Conservation (phyloP, 140 eudicot genomes). For the Flaveria floridana region DNA sequence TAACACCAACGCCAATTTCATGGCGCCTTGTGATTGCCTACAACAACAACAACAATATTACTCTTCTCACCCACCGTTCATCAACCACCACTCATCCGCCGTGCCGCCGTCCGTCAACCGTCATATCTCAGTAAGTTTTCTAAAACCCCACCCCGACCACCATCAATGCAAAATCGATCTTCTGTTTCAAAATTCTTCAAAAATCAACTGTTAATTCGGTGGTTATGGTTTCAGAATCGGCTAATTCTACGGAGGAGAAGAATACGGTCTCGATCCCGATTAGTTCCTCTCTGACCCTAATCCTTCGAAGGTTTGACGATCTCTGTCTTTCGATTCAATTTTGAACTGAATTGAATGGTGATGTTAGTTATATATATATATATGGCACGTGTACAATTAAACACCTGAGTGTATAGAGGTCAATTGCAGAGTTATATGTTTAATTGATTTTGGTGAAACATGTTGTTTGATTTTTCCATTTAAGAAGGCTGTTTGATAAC, state of each 20-base stretch:
- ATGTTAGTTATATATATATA: background rate
- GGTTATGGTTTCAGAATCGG: slow-evolving; percentile 45
- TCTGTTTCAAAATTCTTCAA: background rate
- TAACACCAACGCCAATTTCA: slow-evolving; percentile 32
- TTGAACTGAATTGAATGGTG: background rate
- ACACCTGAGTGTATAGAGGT: background rate
- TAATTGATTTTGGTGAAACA: background rate
- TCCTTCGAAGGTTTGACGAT: slow-evolving; percentile 54
- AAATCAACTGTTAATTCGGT: background rate
- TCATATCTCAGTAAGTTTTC: slow-evolving; percentile 51
- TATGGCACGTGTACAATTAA: background rate
- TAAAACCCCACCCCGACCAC: background rate
- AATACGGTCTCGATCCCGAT: slow-evolving; percentile 83
- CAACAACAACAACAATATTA: background rate
- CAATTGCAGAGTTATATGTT: background rate
- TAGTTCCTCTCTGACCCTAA: slow-evolving; percentile 56
- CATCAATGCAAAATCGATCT: background rate
- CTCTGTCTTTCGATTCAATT: background rate
- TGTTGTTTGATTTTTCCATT: background rate
- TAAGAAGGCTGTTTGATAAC: background rate
- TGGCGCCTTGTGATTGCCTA: slow-evolving; percentile 33
- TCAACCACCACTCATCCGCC: slow-evolving; percentile 25
- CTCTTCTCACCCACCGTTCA: slow-evolving; percentile 30
- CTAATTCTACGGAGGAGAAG: slow-evolving; percentile 40
- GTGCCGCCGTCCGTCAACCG: slow-evolving; percentile 37